Evolutionary conservation across 495 filamentous ascomycete species (phyloP).

Genomic region (Massariosphaeria phaeospora): DNA sequence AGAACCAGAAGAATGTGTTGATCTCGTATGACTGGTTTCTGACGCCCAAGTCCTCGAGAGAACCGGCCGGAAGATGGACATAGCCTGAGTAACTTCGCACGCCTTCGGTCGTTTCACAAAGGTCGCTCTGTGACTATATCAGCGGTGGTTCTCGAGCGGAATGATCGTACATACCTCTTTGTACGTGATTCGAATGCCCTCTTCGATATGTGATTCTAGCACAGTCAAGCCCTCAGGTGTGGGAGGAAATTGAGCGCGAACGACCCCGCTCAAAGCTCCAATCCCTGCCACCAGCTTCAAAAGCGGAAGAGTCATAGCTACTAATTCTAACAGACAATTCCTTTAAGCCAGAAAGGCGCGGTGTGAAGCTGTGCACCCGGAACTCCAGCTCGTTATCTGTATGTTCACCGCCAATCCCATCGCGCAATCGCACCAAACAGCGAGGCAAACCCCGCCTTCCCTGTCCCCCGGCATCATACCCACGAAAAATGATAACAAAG

Average conservation of each 20-base stretch:
- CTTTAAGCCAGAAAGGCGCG: neutral
- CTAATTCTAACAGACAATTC: neutral
- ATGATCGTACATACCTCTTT: constrained; percentile 50
- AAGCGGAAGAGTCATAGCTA: neutral
- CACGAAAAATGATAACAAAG: neutral
- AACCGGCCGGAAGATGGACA: constrained; percentile 48
- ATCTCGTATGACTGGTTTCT: constrained; percentile 57
- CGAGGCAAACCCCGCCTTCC: neutral
- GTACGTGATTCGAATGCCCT: constrained; percentile 59
- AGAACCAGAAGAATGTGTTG: constrained; percentile 78
- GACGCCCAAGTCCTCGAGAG: constrained; percentile 42
- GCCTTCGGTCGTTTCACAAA: constrained; percentile 35
- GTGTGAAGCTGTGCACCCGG: neutral
- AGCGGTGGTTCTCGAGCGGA: neutral
- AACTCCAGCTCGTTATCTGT: neutral
- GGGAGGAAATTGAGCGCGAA: constrained; percentile 53
- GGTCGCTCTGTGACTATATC: constrained; percentile 19
- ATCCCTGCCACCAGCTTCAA: constrained; percentile 4
- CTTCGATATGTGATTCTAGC: constrained; percentile 53
- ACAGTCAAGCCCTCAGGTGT: constrained; percentile 50
- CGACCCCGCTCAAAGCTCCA: constrained; percentile 20
- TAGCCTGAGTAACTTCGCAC: constrained; percentile 40
- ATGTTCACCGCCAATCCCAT: neutral
- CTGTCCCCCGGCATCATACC: neutral
- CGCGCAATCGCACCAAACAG: neutral